These are phyloP conservation scores for Suillus subluteus DNA, from an alignment of 768 basidiomycete genomes.

Conservation along the genomic window DNA sequence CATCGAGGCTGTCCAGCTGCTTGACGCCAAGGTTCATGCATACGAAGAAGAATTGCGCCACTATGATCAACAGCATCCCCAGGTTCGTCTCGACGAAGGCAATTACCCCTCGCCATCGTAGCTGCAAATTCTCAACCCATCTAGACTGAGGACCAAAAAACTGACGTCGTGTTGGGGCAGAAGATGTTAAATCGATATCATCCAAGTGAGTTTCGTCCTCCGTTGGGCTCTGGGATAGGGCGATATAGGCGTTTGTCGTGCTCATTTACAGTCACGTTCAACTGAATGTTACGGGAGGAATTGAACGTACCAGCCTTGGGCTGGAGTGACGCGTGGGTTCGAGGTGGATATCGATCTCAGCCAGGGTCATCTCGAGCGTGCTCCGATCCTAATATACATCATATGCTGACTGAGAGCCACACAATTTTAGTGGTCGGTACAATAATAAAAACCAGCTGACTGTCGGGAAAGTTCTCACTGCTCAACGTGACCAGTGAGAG, in stretches of 20 bases:
- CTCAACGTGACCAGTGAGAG: neutral
- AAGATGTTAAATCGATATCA: neutral
- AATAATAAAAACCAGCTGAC: constrained; percentile 4
- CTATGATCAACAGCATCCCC: constrained; percentile 62
- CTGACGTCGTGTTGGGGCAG: too few species aligned
- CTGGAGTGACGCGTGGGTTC: neutral
- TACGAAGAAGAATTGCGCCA: constrained; percentile 61
- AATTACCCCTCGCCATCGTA: constrained; percentile 2
- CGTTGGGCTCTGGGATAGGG: neutral
- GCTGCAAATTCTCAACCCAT: neutral
- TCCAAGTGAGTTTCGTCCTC: neutral
- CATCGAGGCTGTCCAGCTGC: constrained; percentile 56
- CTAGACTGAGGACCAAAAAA: neutral
- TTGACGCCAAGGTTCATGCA: constrained; percentile 69
- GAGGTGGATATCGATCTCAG: neutral
- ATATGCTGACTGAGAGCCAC: neutral
- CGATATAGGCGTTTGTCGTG: neutral
- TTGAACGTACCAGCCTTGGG: neutral
- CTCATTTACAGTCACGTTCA: neutral
- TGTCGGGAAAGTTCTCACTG: neutral
- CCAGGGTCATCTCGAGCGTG: neutral
- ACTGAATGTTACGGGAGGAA: neutral
- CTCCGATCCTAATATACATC: neutral
- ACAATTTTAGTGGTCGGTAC: neutral
- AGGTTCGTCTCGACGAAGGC: constrained; percentile 42